These are phyloP conservation scores for Alternaria postmessia DNA, from an alignment of 2,329 filamentous ascomycete species.

Conservation along the genomic window DNA sequence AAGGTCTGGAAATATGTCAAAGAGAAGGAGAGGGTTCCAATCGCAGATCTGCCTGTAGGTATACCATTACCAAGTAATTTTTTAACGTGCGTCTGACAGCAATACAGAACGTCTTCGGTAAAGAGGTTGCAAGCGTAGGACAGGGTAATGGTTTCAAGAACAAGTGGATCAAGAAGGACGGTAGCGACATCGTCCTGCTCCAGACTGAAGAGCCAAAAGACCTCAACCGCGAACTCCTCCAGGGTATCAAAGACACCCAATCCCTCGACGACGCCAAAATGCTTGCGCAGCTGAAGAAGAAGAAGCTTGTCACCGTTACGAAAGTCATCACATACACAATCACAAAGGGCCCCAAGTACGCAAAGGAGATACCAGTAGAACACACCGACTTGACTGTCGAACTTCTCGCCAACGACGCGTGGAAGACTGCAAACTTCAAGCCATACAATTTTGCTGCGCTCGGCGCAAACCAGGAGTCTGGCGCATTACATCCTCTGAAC, in stretches of 20 bases:
- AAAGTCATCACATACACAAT: conserved; percentile 89
- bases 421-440: conserved; percentile 92
- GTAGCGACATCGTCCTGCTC: conserved; percentile 61
- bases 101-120: conserved; percentile 69
- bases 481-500: conserved; percentile 69
- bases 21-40: conserved; percentile 53
- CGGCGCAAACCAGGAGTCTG: conserved; percentile 67
- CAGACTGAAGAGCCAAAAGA: conserved; percentile 79
- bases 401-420: conserved; percentile 85
- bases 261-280: conserved; percentile 77
- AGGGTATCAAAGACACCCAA: conserved; percentile 73
- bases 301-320: conserved; percentile 83
- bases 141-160: conserved; percentile 91
- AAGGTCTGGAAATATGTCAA: conserved; percentile 60
- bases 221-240: conserved; percentile 76
- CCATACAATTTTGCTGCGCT: conserved; percentile 80
- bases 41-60: conserved; percentile 58
- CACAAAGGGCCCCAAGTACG: conserved; percentile 85
- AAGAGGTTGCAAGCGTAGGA: conserved; percentile 83
- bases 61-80: not conserved
- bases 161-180: conserved; percentile 71
- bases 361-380: conserved; percentile 86
- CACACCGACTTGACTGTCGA: conserved; percentile 95
- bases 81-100: conserved; percentile 28
- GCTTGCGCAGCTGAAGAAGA: conserved; percentile 84